Evolutionary conservation across 495 filamentous ascomycete species (phyloP), one percentile per base, ranked within the genome.

Genomic region (Melanomma pulvis-pyrius): DNA sequence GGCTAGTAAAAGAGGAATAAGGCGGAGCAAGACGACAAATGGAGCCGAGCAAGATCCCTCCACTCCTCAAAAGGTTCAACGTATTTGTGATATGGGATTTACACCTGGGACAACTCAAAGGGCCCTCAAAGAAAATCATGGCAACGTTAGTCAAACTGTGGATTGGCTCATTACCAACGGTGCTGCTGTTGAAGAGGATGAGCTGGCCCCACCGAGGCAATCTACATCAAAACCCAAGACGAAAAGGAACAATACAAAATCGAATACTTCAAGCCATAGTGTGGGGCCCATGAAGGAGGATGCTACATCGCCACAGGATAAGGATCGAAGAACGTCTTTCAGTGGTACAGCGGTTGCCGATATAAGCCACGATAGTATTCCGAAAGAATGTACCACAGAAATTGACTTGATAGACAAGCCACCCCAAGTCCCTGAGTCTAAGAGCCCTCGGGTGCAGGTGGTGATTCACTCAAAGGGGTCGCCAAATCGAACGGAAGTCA

Each of bases 1-100:
- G 55, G 71, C 68, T 13, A 68, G 57, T 0, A 74, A 67, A 41
- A 61, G 47, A 51, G 36, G 51, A 4, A 19, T 58, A 12, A 77
- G 68, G 61, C 70, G 75, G 15, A 70, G 52, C n/a, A 77, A 73
- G 44, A 74, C 62, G 5, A 57, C 51, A 0, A 59, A 46, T 26
- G 64, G 25, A 3, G n/a, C 21, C 0, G 41, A 56, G 26, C 29
- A 51, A 17, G 50, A 25, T 25, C 30, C 22, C 22, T 41, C 32
- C 5, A 65, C 63, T 11, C 60, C 63, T 2, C 30, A 67, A 34
- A 72, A 72, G 32, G 46, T 71, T 9, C 67, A 66, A 15, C 46
- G 47, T 29, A 72, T 72, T 13, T 65, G 55, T 28, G 54, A 54
- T 7, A 72, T 72, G 70, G 72, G 70, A 11, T 73, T 74, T 50